phyloP scores from a whole-genome alignment of 2,329 filamentous ascomycete species.

The Nigrospora oryzae region DNA sequence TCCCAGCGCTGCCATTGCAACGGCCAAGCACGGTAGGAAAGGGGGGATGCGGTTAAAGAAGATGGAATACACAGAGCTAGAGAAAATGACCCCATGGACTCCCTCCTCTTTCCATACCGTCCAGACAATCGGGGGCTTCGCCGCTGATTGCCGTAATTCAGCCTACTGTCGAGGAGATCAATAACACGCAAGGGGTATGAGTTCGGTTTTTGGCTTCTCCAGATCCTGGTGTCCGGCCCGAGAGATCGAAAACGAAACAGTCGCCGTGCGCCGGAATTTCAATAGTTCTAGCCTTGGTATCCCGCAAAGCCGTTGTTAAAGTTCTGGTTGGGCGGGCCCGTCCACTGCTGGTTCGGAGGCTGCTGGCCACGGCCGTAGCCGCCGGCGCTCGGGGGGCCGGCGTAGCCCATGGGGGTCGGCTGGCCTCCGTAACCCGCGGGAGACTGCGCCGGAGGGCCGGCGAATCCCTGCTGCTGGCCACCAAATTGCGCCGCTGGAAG shows the following conservation, averaged over 20 bases:
- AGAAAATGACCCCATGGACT: conserved; percentile 6
- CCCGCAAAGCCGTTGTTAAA: conserved; percentile 55
- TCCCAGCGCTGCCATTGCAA: too few species aligned
- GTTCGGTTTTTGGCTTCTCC: not conserved
- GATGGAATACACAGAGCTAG: conserved; percentile 14
- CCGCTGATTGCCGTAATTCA: not conserved
- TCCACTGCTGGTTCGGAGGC: conserved; percentile 47
- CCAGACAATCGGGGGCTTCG: too few species aligned
- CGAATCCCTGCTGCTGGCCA: conserved; percentile 61
- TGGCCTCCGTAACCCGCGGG: conserved; percentile 56
- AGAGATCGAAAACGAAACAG: conserved; percentile 10
- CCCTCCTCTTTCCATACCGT: not conserved
- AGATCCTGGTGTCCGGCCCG: not conserved
- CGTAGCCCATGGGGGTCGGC: conserved; percentile 55
- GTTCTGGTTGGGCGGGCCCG: conserved; percentile 42
- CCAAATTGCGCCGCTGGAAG: conserved; percentile 39
- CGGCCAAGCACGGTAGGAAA: not conserved
- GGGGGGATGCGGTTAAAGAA: not conserved
- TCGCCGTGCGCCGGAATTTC: conserved; percentile 1
- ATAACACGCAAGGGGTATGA: not conserved
- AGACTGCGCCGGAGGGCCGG: conserved; percentile 51
- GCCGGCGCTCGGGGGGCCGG: conserved; percentile 65
- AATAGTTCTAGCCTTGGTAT: conserved; percentile 46
- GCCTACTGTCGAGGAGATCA: conserved; percentile 1
- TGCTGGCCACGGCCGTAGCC: conserved; percentile 74